Evolutionary conservation across 345 rosid species (phyloP).

Genomic region (Pistacia atlantica): DNA sequence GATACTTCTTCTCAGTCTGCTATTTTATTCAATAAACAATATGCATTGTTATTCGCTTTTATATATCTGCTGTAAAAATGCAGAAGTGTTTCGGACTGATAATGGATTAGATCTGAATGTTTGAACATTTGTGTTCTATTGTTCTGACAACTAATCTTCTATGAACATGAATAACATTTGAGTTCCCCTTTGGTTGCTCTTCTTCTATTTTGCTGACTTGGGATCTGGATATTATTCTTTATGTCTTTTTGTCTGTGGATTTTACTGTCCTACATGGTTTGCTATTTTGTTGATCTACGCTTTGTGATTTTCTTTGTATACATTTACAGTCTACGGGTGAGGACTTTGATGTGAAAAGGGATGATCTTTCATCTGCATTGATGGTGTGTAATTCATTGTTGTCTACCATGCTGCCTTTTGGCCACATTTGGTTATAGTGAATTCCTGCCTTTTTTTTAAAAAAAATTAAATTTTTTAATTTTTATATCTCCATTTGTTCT

Average conservation of each 20-base stretch:
- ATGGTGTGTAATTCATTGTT: constrained; percentile 50
- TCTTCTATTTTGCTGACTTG: neutral
- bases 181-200: neutral
- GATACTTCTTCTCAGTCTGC: neutral
- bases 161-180: neutral
- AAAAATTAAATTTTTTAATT: too few relatives aligned
- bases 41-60: neutral
- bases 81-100: neutral
- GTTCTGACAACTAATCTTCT: neutral
- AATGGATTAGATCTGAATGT: neutral
- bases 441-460: neutral
- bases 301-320: constrained; percentile 19
- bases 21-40: neutral
- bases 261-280: constrained; percentile 5
- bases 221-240: constrained; percentile 1
- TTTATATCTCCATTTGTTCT: neutral
- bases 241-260: neutral
- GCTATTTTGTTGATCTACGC: constrained; percentile 17
- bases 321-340: constrained; percentile 56
- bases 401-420: constrained; percentile 21
- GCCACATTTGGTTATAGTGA: neutral
- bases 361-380: constrained; percentile 75
- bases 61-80: neutral
- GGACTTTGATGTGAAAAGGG: constrained; percentile 59
- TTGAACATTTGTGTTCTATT: neutral